Percentiles rank a stretch among this genome's conserved stretches.
Evolutionary conservation across 495 filamentous ascomycete genomes (phyloP).

Genomic region (Parachaetomium inaequale): DNA sequence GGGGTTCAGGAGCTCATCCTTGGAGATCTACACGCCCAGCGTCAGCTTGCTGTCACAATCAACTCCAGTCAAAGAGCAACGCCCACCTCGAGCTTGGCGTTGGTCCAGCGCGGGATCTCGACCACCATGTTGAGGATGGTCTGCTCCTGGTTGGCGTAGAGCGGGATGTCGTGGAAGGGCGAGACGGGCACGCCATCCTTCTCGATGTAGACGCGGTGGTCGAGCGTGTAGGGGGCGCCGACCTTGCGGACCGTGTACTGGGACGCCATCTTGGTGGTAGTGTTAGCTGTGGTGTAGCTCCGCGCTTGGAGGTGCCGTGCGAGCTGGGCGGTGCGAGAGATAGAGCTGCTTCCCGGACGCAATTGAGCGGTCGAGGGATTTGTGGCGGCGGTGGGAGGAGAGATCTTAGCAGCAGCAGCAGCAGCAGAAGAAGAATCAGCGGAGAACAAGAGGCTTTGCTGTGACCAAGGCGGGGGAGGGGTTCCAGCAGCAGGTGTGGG

Average conservation of each 20-base stretch:
- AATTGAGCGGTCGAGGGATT: conserved; percentile 33
- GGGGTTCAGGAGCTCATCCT: conserved; percentile 94
- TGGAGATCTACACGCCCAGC: conserved; percentile 92
- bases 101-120: conserved; percentile 99
- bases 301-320: conserved; percentile 49
- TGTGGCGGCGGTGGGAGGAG: conserved; percentile 15
- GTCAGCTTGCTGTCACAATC: too few species aligned
- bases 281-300: conserved; percentile 19
- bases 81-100: conserved; percentile 93
- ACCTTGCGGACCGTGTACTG: conserved; percentile 75
- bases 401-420: conserved; percentile 6
- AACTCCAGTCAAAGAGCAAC: too few species aligned
- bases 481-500: conserved; percentile 27
- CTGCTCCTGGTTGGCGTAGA: conserved; percentile 92
- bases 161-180: conserved; percentile 97
- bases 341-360: conserved; percentile 38
- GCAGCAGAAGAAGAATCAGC: conserved; percentile 6
- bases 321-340: conserved; percentile 51
- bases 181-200: conserved; percentile 92
- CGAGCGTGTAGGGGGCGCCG: conserved; percentile 84
- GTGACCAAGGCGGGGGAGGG: conserved; percentile 41
- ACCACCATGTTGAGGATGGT: conserved; percentile 98
- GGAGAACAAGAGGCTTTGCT: conserved; percentile 19
- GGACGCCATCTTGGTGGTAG: conserved; percentile 49
- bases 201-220: conserved; percentile 96